These are phyloP conservation scores for Rosa chinensis DNA, from an alignment of 306 rosid genomes.

Conservation along the genomic window DNA sequence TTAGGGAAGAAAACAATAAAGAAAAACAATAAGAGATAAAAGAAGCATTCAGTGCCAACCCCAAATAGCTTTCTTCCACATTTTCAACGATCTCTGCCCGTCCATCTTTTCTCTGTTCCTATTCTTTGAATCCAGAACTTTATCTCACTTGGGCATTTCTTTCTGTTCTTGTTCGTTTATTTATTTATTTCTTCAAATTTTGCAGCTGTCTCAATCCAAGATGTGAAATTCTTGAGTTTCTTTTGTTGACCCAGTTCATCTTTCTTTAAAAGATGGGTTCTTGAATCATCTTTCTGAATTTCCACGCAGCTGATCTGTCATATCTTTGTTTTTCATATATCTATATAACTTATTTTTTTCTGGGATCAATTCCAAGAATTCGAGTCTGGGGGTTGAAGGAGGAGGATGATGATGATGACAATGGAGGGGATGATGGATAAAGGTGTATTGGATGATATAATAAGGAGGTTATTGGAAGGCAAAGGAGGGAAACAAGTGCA, in stretches of 20 bases:
- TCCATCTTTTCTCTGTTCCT: neutral
- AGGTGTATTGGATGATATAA: slow-evolving; percentile 68
- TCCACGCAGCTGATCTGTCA: neutral
- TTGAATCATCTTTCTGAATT: neutral
- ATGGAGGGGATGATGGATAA: slow-evolving; percentile 88
- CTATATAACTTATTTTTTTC: neutral
- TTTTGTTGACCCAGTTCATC: slow-evolving; percentile 22
- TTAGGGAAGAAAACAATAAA: neutral
- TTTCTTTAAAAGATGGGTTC: slow-evolving; percentile 11
- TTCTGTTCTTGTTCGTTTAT: neutral
- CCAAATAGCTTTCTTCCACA: slow-evolving; percentile 3
- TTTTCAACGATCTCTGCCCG: neutral
- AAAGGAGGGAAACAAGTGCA: slow-evolving; percentile 89
- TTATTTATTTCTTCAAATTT: neutral
- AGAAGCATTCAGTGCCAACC: slow-evolving; percentile 10
- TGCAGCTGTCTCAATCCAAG: neutral
- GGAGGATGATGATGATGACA: slow-evolving; percentile 62
- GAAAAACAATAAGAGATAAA: neutral
- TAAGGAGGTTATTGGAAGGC: slow-evolving; percentile 81
- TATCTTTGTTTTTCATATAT: neutral
- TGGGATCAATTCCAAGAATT: neutral
- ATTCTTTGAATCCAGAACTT: neutral
- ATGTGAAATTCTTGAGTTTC: slow-evolving; percentile 10
- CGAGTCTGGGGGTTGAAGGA: slow-evolving; percentile 9
- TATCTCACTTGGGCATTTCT: neutral